A percentile compares a stretch with the other conserved stretches of the same genome.
These are phyloP conservation scores for Anisodus tanguticus DNA, from an alignment of 257 asterid species.

Conservation along the genomic window DNA sequence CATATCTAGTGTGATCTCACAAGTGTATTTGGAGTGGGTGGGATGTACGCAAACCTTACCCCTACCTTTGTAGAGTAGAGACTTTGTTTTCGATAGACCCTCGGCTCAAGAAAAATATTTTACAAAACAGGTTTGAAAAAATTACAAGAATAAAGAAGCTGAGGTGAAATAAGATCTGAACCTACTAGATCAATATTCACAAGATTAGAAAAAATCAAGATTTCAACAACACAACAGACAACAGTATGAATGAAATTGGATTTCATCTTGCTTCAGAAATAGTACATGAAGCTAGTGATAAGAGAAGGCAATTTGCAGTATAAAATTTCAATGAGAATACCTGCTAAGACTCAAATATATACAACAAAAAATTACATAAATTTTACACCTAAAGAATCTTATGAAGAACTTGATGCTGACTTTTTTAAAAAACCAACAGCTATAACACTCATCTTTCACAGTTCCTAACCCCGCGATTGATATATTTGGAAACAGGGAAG, in stretches of 20 bases:
- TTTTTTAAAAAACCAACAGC: neutral
- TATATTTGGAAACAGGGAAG: neutral
- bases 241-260: neutral
- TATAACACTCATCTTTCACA: conserved; percentile 24
- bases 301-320: neutral
- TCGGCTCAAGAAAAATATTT: too few relatives aligned
- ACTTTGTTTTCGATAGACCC: too few relatives aligned
- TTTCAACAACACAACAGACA: neutral
- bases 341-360: neutral
- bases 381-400: neutral
- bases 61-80: too few relatives aligned
- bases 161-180: too few relatives aligned
- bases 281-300: neutral
- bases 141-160: too few relatives aligned
- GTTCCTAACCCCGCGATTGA: conserved; percentile 30
- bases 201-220: neutral
- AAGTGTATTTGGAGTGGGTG: too few relatives aligned
- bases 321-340: neutral
- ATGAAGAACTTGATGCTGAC: conserved; percentile 15
- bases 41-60: too few relatives aligned
- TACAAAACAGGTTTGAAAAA: too few relatives aligned
- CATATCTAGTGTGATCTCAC: too few relatives aligned
- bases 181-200: neutral
- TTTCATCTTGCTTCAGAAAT: conserved; percentile 9
- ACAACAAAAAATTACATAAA: conserved; percentile 26